A percentile compares a stretch with the other conserved stretches of the same genome.
phyloP scores from a whole-genome alignment of 176 grass and related monocot genomes.

The Otatea glauca region DNA sequence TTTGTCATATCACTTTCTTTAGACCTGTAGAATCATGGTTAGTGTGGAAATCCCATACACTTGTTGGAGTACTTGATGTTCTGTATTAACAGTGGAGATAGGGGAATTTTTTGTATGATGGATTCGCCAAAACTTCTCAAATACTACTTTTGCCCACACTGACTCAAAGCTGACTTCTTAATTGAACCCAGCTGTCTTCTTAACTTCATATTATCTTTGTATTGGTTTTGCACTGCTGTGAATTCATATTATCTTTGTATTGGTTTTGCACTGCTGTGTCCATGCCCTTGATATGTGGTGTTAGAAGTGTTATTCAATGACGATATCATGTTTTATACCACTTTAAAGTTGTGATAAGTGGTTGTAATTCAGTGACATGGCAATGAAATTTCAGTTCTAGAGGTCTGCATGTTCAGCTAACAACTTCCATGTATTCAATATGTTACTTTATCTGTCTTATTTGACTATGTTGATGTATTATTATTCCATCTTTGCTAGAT shows the following conservation, averaged over 20 bases:
- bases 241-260: constrained; percentile 27
- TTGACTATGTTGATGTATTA: constrained; percentile 25
- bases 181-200: constrained; percentile 24
- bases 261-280: constrained; percentile 18
- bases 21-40: constrained; percentile 43
- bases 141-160: constrained; percentile 17
- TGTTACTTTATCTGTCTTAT: constrained; percentile 12
- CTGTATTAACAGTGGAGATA: constrained; percentile 49
- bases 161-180: constrained; percentile 17
- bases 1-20: constrained; percentile 37
- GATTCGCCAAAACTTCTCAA: constrained; percentile 37
- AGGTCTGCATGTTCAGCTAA: constrained; percentile 1
- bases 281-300: constrained; percentile 29
- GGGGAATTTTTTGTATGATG: constrained; percentile 47
- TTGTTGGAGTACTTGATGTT: constrained; percentile 45
- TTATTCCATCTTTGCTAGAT: not conserved
- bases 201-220: constrained; percentile 32
- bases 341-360: constrained; percentile 12
- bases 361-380: constrained; percentile 18
- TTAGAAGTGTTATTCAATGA: not conserved
- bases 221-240: constrained; percentile 18
- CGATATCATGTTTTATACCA: not conserved
- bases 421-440: constrained; percentile 16
- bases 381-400: constrained; percentile 35
- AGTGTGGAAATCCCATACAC: constrained; percentile 41